phyloP scores from a whole-genome alignment of 768 basidiomycete genomes.

The Tricholoma saponaceum region DNA sequence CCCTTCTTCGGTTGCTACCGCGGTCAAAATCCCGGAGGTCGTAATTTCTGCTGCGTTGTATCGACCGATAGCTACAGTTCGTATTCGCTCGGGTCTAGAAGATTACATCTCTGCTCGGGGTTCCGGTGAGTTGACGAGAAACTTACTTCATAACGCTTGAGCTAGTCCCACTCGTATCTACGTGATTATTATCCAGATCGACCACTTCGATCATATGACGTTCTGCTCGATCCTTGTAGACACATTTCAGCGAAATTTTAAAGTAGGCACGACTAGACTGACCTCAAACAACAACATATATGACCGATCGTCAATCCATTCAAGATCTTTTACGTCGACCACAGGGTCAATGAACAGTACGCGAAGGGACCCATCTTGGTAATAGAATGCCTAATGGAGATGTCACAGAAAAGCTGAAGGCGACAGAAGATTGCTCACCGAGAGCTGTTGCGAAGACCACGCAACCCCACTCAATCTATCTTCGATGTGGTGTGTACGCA shows the following conservation, averaged over 20 bases:
- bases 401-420: not conserved
- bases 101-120: not conserved
- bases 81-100: slow-evolving; percentile 10
- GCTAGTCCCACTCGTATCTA: slow-evolving; percentile 5
- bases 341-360: slow-evolving; percentile 24
- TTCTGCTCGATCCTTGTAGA: slow-evolving; percentile 35
- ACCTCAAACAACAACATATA: slow-evolving; percentile 41
- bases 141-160: slow-evolving; percentile 10
- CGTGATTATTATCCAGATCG: slow-evolving; percentile 31
- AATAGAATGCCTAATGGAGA: slow-evolving; percentile 34
- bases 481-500: slow-evolving; percentile 21
- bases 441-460: slow-evolving; percentile 44
- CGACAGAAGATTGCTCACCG: slow-evolving; percentile 24
- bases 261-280: not conserved
- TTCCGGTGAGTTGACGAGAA: not conserved
- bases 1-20: slow-evolving; percentile 10
- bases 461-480: slow-evolving; percentile 34
- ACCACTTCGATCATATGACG: slow-evolving; percentile 29
- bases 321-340: slow-evolving; percentile 23
- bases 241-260: not conserved
- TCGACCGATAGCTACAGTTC: slow-evolving; percentile 14
- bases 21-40: slow-evolving; percentile 17
- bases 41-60: slow-evolving; percentile 18
- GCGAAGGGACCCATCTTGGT: slow-evolving; percentile 22
- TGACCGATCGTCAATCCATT: slow-evolving; percentile 35